Conservation (phyloP, 2,329 filamentous ascomycete genomes). For the Shiraia sp. region DNA sequence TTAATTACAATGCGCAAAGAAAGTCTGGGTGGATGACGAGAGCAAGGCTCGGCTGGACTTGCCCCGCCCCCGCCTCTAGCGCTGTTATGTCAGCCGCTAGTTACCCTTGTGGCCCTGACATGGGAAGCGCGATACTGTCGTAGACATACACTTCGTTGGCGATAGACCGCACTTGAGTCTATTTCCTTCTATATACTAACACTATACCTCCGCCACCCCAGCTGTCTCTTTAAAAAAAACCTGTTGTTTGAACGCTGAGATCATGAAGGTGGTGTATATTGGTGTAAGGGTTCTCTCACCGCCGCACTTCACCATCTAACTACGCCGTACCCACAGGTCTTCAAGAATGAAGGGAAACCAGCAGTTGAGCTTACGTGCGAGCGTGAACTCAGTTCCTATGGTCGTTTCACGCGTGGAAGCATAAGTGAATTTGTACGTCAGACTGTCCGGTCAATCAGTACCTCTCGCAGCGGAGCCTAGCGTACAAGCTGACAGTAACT, state of each 20-base stretch:
- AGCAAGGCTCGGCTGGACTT: slow-evolving; percentile 16
- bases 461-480: too few species aligned
- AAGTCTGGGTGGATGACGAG: slow-evolving; percentile 18
- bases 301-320: slow-evolving; percentile 18
- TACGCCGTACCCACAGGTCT: slow-evolving; percentile 59
- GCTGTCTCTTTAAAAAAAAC: too few species aligned
- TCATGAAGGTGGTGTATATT: slow-evolving; percentile 87
- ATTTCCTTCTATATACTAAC: too few species aligned
- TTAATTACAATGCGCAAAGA: too few species aligned
- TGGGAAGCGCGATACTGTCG: not conserved
- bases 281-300: slow-evolving; percentile 63
- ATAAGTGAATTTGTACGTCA: slow-evolving; percentile 32
- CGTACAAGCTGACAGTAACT: slow-evolving; percentile 24
- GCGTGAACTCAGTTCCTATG: slow-evolving; percentile 77
- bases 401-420: slow-evolving; percentile 70
- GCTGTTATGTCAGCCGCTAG: slow-evolving; percentile 22
- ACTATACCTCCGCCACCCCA: not conserved
- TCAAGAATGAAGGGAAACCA: slow-evolving; percentile 77
- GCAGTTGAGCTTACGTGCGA: slow-evolving; percentile 75
- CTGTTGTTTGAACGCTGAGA: slow-evolving; percentile 26
- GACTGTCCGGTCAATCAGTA: too few species aligned
- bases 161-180: slow-evolving; percentile 1
- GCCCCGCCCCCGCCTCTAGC: slow-evolving; percentile 28
- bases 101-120: slow-evolving; percentile 5
- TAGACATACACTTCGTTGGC: not conserved